Percentiles rank a stretch among this genome's conserved stretches.
These are phyloP conservation scores for Myriangium duriaei DNA, from an alignment of 2,329 filamentous ascomycete genomes.

Conservation along the genomic window DNA sequence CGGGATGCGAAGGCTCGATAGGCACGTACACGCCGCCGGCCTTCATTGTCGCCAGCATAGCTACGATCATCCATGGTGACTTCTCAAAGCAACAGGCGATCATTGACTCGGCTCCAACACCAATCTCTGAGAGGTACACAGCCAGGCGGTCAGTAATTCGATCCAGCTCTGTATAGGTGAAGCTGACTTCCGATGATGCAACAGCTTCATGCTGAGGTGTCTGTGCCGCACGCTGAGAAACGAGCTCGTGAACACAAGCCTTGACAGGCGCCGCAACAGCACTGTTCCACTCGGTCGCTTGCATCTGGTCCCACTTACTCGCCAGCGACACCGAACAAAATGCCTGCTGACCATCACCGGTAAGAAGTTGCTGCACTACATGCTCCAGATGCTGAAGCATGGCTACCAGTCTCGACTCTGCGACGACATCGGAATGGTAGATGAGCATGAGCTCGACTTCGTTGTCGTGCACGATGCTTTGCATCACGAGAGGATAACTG, in stretches of 20 bases:
- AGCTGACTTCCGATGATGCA: constrained; percentile 1
- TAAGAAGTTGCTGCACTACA: background rate
- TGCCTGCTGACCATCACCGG: background rate
- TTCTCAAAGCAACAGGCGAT: constrained; percentile 27
- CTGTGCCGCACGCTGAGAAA: background rate
- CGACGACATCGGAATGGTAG: background rate
- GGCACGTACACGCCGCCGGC: constrained; percentile 24
- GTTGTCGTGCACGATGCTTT: background rate
- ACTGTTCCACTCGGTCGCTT: constrained; percentile 3
- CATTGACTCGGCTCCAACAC: constrained; percentile 9
- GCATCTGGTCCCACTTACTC: background rate
- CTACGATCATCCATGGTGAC: constrained; percentile 23
- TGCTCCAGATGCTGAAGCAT: constrained; percentile 2
- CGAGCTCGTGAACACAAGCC: constrained; percentile 8
- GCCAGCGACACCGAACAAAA: background rate
- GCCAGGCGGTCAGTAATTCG: constrained; percentile 1
- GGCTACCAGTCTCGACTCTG: background rate
- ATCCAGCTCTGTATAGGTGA: constrained; percentile 6
- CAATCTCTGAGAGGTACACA: background rate
- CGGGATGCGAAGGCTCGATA: constrained; percentile 5
- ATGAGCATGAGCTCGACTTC: constrained; percentile 3
- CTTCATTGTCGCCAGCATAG: constrained; percentile 27
- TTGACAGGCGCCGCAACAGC: background rate
- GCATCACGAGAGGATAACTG: constrained; percentile 9
- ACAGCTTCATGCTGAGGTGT: constrained; percentile 4